Evolutionary conservation across 1,139 yeast species (phyloP), one percentile per base, ranked within the genome.

Genomic region (Suhomyces taliae): DNA sequence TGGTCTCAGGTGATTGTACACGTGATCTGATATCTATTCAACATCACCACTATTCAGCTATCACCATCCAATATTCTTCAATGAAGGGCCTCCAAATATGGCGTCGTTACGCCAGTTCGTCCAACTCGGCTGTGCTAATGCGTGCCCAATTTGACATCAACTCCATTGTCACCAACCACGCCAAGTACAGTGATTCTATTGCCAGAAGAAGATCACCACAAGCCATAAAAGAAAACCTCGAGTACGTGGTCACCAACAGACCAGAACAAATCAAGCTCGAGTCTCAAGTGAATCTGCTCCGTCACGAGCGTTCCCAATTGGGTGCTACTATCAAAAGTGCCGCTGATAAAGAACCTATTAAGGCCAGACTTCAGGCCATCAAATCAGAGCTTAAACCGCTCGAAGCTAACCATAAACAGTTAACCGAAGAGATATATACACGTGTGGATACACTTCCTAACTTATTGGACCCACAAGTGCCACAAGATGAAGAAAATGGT

Each of bases 381-480:
- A 81, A 82, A 47, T 48, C 50, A 2, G 55, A 59, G 15, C 56
- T 79, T 10, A 63, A 64, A 27, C 64, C 65, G 0, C 55, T 71
- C 19, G 82, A 79, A 52, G 50, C 60, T 0, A 60, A 65, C 15
- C 64, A 55, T n/a, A 55, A 59, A 4, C 49, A 43, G 4, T 49
- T 74, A 11, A 60, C 69, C 5, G 60, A 63, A 15, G 52, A 55
- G 11, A 61, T 84, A 1, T 64, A 66, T 38, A 39, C 55, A 1
- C 63, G 65, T 34, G 76, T 82, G 1, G 86, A 82, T 24, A 63
- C 77, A 0, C 67, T 90, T 11, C 98, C 98, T 0, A 90, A 90
- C 57, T 62, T 80, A 35, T 66, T 89, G 1, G 85, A 83, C 47
- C 65, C 75, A 0, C 55, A 74, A 0, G 87, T 82, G 0, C 78